Percentiles rank a stretch among this genome's conserved stretches.
These are phyloP conservation scores for Hericium erinaceus DNA, from an alignment of 768 basidiomycete species.

Conservation along the genomic window DNA sequence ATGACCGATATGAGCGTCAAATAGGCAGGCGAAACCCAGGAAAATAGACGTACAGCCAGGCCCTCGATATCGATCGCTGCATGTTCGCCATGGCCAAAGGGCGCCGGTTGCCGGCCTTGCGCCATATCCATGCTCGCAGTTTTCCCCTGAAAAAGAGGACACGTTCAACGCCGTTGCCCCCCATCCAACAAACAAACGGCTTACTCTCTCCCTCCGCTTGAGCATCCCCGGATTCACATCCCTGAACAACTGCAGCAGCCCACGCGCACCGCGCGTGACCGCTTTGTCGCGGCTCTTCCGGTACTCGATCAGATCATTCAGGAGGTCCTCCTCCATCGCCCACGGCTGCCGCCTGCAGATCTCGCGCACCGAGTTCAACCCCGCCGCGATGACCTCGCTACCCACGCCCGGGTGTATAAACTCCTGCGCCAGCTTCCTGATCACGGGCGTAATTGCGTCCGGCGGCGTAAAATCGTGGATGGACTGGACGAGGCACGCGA, in stretches of 20 bases:
- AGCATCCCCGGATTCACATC: slow-evolving; percentile 93
- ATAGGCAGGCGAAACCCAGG: not conserved
- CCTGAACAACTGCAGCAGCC: slow-evolving; percentile 83
- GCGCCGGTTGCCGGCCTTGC: slow-evolving; percentile 55
- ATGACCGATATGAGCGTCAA: not conserved
- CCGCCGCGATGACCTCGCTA: slow-evolving; percentile 90
- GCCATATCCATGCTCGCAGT: slow-evolving; percentile 72
- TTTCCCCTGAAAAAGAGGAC: slow-evolving; percentile 56
- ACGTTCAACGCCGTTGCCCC: too few species aligned
- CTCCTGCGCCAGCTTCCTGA: slow-evolving; percentile 88
- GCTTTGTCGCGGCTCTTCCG: slow-evolving; percentile 92
- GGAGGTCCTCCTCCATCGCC: slow-evolving; percentile 92
- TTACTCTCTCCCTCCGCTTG: slow-evolving; percentile 76
- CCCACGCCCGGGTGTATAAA: slow-evolving; percentile 98
- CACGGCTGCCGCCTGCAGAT: slow-evolving; percentile 92
- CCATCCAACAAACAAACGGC: slow-evolving; percentile 29
- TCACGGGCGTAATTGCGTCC: slow-evolving; percentile 79
- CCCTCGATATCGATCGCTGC: slow-evolving; percentile 86
- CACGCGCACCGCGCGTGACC: slow-evolving; percentile 82
- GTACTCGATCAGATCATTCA: slow-evolving; percentile 91
- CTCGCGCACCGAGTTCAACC: slow-evolving; percentile 92
- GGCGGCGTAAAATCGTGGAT: slow-evolving; percentile 94
- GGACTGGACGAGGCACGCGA: slow-evolving; percentile 89
- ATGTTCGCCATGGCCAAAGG: slow-evolving; percentile 72
- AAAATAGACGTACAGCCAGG: slow-evolving; percentile 51